phyloP scores from a whole-genome alignment of 1,284 basidiomycete genomes.

The Ceratobasidium sp. region DNA sequence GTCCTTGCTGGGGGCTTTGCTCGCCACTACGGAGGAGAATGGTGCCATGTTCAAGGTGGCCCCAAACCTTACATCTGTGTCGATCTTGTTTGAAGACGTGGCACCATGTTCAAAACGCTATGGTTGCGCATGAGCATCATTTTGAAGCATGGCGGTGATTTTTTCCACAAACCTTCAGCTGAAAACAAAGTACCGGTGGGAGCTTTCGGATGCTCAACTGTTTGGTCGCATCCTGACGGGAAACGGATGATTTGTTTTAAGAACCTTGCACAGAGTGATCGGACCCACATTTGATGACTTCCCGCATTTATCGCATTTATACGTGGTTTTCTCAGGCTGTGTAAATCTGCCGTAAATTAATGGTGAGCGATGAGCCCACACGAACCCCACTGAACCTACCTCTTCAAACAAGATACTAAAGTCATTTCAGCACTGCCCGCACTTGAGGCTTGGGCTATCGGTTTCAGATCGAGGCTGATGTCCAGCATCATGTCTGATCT shows the following conservation, averaged over 20 bases:
- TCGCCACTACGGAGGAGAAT: constrained; percentile 66
- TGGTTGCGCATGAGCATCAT: constrained; percentile 28
- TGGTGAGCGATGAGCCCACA: constrained; percentile 38
- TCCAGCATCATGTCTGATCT: constrained; percentile 92
- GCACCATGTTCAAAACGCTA: constrained; percentile 92
- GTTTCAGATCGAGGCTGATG: constrained; percentile 84
- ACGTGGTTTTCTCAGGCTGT: constrained; percentile 67
- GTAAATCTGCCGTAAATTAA: constrained; percentile 63
- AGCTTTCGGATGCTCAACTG: constrained; percentile 84
- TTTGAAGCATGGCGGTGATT: background rate
- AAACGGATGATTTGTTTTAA: too few species aligned
- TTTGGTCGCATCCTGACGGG: constrained; percentile 78
- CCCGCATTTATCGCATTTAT: constrained; percentile 74
- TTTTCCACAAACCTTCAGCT: constrained; percentile 77
- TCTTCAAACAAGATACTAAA: constrained; percentile 72
- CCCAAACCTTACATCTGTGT: constrained; percentile 83
- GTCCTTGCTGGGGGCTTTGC: constrained; percentile 46
- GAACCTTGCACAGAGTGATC: background rate
- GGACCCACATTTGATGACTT: constrained; percentile 65
- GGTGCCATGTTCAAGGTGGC: constrained; percentile 86
- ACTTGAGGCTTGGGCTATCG: constrained; percentile 55
- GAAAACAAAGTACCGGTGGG: constrained; percentile 91
- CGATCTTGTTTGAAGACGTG: constrained; percentile 78
- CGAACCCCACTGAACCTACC: constrained; percentile 52
- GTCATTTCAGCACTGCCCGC: constrained; percentile 49